Evolutionary conservation across 306 rosid genomes (phyloP).

Genomic region (Ormosia emarginata): DNA sequence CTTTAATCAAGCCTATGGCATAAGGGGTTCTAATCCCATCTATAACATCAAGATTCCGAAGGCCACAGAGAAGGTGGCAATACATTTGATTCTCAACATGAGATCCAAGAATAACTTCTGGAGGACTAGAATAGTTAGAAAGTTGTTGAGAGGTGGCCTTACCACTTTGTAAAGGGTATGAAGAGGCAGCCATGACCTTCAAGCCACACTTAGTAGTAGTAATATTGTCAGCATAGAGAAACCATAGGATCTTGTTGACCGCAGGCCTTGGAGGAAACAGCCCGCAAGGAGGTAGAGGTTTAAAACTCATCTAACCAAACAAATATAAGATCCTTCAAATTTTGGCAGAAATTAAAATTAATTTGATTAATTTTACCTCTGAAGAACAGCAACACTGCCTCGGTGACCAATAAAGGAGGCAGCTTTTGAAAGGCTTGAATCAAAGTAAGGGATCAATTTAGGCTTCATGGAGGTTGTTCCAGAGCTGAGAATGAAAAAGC

Average conservation of each 20-base stretch:
- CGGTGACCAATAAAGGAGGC: slow-evolving; percentile 48
- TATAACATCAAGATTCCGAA: slow-evolving; percentile 33
- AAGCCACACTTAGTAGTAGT: slow-evolving; percentile 57
- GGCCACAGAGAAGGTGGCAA: slow-evolving; percentile 67
- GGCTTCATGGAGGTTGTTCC: slow-evolving; percentile 59
- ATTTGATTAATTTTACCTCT: slow-evolving; percentile 34
- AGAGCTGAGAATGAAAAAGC: slow-evolving; percentile 37
- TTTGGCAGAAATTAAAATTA: neutral
- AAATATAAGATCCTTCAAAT: neutral
- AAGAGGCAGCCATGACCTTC: slow-evolving; percentile 70
- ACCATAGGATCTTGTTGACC: slow-evolving; percentile 44
- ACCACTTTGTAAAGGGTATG: slow-evolving; percentile 53
- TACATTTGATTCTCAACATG: slow-evolving; percentile 66
- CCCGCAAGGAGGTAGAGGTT: slow-evolving; percentile 19
- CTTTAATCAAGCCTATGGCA: slow-evolving; percentile 49
- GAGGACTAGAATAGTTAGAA: slow-evolving; percentile 46
- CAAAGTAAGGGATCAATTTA: slow-evolving; percentile 64
- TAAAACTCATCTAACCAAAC: neutral
- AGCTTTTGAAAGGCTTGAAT: slow-evolving; percentile 51
- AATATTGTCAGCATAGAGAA: slow-evolving; percentile 51
- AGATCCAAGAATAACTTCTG: slow-evolving; percentile 52
- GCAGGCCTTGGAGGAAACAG: slow-evolving; percentile 52
- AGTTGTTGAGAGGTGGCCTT: slow-evolving; percentile 34
- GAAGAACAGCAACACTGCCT: slow-evolving; percentile 41
- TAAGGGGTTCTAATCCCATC: slow-evolving; percentile 55